A percentile compares a stretch with the other conserved stretches of the same genome.
These are phyloP conservation scores for Stevia rebaudiana DNA, from an alignment of 140 eudicot genomes.

Conservation along the genomic window DNA sequence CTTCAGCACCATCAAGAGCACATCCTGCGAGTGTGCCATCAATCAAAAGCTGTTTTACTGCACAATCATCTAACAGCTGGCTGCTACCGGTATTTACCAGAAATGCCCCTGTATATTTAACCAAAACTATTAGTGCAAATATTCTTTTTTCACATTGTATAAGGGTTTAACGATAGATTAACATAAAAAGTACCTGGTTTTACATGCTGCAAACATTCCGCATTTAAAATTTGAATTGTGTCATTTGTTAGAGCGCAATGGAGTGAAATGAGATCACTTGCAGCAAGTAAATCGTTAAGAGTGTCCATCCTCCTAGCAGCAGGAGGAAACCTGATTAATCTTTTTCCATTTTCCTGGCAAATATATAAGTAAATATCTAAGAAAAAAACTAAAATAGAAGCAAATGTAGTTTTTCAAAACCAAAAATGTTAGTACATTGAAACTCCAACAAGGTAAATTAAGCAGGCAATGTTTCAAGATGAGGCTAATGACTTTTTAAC, in stretches of 20 bases:
- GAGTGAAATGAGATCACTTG: constrained; percentile 93
- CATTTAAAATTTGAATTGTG: constrained; percentile 79
- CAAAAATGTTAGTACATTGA: not conserved
- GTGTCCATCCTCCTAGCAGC: constrained; percentile 99
- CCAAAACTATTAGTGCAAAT: constrained; percentile 9
- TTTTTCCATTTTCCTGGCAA: constrained; percentile 58
- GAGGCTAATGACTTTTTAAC: too few relatives aligned
- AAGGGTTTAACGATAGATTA: not conserved
- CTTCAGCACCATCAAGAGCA: constrained; percentile 99
- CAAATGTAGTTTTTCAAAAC: not conserved
- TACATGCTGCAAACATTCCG: constrained; percentile 88
- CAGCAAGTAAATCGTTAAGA: constrained; percentile 92
- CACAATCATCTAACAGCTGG: constrained; percentile 98
- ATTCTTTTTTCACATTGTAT: not conserved
- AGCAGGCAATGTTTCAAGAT: not conserved
- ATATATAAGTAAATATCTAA: not conserved
- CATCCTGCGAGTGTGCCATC: constrained; percentile 99
- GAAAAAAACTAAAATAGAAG: not conserved
- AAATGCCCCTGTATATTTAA: constrained; percentile 73
- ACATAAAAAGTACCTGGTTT: constrained; percentile 58
- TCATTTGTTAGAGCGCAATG: constrained; percentile 93
- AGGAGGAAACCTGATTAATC: constrained; percentile 69
- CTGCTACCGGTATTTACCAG: constrained; percentile 95
- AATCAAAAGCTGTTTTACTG: constrained; percentile 92
- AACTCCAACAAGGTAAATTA: constrained; percentile 8